phyloP scores from a whole-genome alignment of 192 early-diverging fungal species.

The Rhizophagus sp. region DNA sequence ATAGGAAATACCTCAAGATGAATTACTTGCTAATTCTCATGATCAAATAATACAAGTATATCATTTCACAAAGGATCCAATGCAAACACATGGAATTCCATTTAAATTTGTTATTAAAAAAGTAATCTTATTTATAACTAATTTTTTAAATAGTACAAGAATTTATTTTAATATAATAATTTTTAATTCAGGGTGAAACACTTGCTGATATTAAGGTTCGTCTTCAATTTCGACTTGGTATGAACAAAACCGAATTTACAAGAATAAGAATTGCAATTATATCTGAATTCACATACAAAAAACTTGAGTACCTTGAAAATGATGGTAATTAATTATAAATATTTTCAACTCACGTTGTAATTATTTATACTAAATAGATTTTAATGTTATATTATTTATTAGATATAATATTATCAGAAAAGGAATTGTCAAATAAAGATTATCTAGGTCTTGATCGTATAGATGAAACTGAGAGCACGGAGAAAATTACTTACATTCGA shows the following conservation, averaged over 20 bases:
- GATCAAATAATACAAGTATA: slow-evolving; percentile 62
- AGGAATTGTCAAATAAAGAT: slow-evolving; percentile 35
- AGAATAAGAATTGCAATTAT: slow-evolving; percentile 63
- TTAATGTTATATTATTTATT: neutral
- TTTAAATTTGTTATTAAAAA: slow-evolving; percentile 73
- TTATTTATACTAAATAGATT: no score
- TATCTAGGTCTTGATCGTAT: slow-evolving; percentile 52
- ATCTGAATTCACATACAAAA: neutral
- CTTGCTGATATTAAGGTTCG: slow-evolving; percentile 73
- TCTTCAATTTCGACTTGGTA: slow-evolving; percentile 67
- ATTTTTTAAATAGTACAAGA: neutral
- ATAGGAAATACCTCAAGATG: slow-evolving; percentile 52
- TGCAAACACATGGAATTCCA: slow-evolving; percentile 76
- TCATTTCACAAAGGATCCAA: slow-evolving; percentile 75
- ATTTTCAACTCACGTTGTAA: no score
- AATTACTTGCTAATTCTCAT: slow-evolving; percentile 33
- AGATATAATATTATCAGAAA: slow-evolving; percentile 36
- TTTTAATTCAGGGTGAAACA: slow-evolving; percentile 55
- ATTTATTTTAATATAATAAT: no score
- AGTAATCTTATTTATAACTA: slow-evolving; percentile 23
- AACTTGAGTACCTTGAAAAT: slow-evolving; percentile 12
- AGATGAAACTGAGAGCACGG: neutral
- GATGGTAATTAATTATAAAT: slow-evolving; percentile 21
- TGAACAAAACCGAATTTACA: slow-evolving; percentile 83
- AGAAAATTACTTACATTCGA: slow-evolving; percentile 49